These are phyloP conservation scores for Eucalyptus cladocalyx DNA, from an alignment of 345 rosid genomes.

Conservation along the genomic window DNA sequence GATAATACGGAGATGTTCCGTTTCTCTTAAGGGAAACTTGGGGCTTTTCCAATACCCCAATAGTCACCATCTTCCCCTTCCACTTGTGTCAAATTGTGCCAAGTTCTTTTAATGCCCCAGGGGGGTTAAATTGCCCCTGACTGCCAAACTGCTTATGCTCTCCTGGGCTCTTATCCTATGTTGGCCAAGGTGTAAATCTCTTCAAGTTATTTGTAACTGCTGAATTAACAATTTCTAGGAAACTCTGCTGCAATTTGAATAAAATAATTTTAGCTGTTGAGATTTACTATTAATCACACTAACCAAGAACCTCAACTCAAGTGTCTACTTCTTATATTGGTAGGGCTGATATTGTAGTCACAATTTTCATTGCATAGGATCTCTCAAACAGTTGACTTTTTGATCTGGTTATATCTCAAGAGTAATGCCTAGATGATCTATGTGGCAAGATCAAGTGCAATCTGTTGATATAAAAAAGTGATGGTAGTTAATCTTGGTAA, in stretches of 20 bases:
- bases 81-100: background rate
- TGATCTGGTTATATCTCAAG: background rate
- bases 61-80: background rate
- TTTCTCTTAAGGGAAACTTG: background rate
- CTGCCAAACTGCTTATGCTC: background rate
- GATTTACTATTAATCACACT: background rate
- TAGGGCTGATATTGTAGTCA: background rate
- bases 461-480: background rate
- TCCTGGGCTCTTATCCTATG: background rate
- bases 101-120: background rate
- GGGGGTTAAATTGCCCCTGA: background rate
- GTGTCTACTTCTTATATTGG: background rate
- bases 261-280: background rate
- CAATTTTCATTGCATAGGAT: background rate
- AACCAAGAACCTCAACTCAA: background rate
- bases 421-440: background rate
- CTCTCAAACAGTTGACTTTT: background rate
- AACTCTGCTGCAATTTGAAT: background rate
- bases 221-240: background rate
- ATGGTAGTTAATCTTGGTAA: background rate
- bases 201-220: background rate
- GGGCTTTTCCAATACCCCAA: background rate
- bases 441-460: background rate
- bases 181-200: background rate
- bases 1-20: background rate